Evolutionary conservation across 2,329 filamentous ascomycete genomes (phyloP), one percentile per base, ranked within the genome.

Genomic region (Sclerotinia nivalis): DNA sequence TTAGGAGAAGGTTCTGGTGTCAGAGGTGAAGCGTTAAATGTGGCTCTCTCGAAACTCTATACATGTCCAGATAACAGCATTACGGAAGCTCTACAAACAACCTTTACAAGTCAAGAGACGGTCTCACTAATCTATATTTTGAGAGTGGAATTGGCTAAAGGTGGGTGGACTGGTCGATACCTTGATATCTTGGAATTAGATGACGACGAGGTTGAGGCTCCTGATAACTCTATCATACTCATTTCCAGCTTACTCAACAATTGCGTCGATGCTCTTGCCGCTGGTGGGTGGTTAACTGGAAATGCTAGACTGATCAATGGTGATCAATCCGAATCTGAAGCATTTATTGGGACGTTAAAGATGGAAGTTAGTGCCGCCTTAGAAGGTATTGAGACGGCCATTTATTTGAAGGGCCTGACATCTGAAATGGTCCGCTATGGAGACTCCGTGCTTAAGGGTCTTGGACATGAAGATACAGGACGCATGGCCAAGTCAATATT

Each of bases 111-210:
- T 3, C 85, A 90, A 72, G 90, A 94, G 74, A 87, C 91, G 34
- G 82, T 93, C 15, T 88, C 89, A 49, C 84, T 95, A 67, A 89
- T 94, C 74, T 87, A 91, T 73, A 83, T 93, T 8, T 83, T 95
- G 43, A 88, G 91, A 69, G 84, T 90, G 73, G 91, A 94, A 80
- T 84, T 95, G 59, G 87, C 89, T 66, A 87, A 89, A 73, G 91
- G 91, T 70, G 89, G 89, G 45, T 95, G 92, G 92, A 93, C 90
- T 0, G 87, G 88, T 25, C 84, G 87, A 31, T 93, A 93, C 78
- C 81, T 91, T 50, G 90, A 85, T 22, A 79, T 82, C 66, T 81
- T 84, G 43, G 83, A 86, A 52, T 76, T 79, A 20, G 79, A 82
- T 34, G 80, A 81, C n/a, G 83, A 84, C 10, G 78, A 80, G 15